Conservation (phyloP, 768 basidiomycete genomes). For the Boletellus sp. region DNA sequence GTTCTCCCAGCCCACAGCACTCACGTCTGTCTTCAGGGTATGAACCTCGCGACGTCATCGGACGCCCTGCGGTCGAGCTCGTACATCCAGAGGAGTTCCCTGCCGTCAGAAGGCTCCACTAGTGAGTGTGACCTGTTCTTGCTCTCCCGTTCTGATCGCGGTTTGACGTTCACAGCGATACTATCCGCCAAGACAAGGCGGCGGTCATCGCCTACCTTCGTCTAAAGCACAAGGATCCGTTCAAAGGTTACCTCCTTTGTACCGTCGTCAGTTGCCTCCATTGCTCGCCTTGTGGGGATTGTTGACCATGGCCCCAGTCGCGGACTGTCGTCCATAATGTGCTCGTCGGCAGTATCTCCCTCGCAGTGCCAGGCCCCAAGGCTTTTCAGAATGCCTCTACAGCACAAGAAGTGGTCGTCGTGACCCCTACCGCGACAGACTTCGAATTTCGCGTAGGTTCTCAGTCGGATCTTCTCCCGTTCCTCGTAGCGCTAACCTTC, state of each 20-base stretch:
- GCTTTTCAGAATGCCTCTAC: slow-evolving; percentile 79
- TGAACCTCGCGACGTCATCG: slow-evolving; percentile 69
- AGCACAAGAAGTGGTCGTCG: slow-evolving; percentile 75
- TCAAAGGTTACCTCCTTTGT: slow-evolving; percentile 72
- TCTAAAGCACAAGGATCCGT: slow-evolving; percentile 74
- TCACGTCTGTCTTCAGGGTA: slow-evolving; percentile 46
- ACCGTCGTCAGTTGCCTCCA: slow-evolving; percentile 54
- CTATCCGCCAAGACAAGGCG: slow-evolving; percentile 74
- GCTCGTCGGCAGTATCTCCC: slow-evolving; percentile 74
- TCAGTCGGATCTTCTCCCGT: slow-evolving; percentile 7
- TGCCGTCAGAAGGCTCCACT: slow-evolving; percentile 64
- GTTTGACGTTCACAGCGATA: slow-evolving; percentile 46
- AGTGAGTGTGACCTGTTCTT: slow-evolving; percentile 37
- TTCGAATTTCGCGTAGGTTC: slow-evolving; percentile 51
- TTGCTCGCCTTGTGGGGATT: not conserved
- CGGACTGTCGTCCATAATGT: slow-evolving; percentile 73
- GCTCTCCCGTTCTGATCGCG: not conserved
- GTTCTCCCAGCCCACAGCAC: not conserved
- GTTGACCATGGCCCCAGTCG: slow-evolving; percentile 31
- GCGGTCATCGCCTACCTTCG: slow-evolving; percentile 76
- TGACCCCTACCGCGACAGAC: slow-evolving; percentile 55
- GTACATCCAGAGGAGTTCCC: slow-evolving; percentile 79
- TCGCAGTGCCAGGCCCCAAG: slow-evolving; percentile 69
- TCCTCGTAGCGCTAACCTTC: slow-evolving; percentile 4
- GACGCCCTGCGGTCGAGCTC: slow-evolving; percentile 65